Evolutionary conservation across 2,329 filamentous ascomycete genomes (phyloP).

Genomic region (Fusarium aywerte): DNA sequence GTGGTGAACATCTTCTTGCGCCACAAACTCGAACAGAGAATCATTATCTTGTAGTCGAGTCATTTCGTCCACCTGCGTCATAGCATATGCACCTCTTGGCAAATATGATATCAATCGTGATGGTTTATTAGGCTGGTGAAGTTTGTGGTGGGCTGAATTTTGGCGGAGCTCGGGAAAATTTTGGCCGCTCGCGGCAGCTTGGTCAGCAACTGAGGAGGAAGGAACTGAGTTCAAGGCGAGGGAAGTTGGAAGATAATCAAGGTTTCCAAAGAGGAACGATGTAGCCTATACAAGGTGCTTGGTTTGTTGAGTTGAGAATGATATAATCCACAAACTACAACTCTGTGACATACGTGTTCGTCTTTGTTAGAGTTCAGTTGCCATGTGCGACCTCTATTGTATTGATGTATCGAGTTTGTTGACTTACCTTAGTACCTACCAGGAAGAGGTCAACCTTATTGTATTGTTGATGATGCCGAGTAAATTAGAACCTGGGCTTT

Average conservation of each 20-base stretch:
- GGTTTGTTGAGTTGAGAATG: background rate
- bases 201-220: slow-evolving; percentile 38
- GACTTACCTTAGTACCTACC: too few relatives aligned
- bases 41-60: slow-evolving; percentile 44
- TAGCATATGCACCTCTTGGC: slow-evolving; percentile 7
- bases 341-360: too few relatives aligned
- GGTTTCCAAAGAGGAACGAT: background rate
- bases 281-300: background rate
- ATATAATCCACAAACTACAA: background rate
- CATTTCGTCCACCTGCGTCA: slow-evolving; percentile 41
- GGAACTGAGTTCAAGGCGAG: too few relatives aligned
- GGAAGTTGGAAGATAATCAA: background rate
- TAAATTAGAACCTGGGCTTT: too few relatives aligned
- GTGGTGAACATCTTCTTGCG: slow-evolving; percentile 31
- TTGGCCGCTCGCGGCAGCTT: slow-evolving; percentile 39
- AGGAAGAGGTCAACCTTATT: too few relatives aligned
- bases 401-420: too few relatives aligned
- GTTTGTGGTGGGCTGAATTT: slow-evolving; percentile 37
- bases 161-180: slow-evolving; percentile 44
- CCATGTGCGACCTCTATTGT: too few relatives aligned
- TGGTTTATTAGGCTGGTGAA: slow-evolving; percentile 21
- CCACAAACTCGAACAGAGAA: slow-evolving; percentile 25
- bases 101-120: slow-evolving; percentile 14
- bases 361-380: too few relatives aligned
- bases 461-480: too few relatives aligned